Evolutionary conservation across 768 basidiomycete species (phyloP), one percentile per base, ranked within the genome.

Genomic region (Russula foetens): DNA sequence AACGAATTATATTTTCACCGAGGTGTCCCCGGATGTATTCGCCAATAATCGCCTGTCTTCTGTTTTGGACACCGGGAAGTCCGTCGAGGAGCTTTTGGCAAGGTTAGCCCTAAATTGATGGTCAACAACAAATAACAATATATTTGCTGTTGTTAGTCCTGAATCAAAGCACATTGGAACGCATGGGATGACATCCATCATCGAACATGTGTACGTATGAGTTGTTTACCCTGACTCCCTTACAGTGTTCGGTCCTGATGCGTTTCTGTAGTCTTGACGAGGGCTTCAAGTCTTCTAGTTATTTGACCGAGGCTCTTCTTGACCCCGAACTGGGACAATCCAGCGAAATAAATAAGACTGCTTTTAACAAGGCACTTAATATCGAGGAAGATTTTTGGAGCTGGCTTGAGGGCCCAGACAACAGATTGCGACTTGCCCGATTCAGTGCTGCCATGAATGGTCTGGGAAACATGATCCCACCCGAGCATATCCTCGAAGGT

Each of bases 251-350:
- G 9, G 31, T 5, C 9, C 9, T 49, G 12, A 56, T 31, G 24
- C n/a, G 1, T 28, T 26, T 21, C 26, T 26, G 14, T 11, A 56
- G 56, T 3, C 56, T 56, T 46, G 69, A 69, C 44, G 69, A 70
- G 21, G 63, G 44, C 0, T 62, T 65, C 58, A 69, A 69, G 43
- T 39, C 56, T 6, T 61, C 63, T 7, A 63, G 64, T 1, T 68
- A 69, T 51, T 56, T 70, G 9, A 15, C 63, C 0, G 69, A 71
- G 39, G 52, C 62, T 2, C 31, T 72, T 11, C 46, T 64, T 23
- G 60, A 65, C 17, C 57, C 66, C 6, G 53, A 52, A 14, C 11
- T 41, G 4, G 59, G 44, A 23, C 52, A 53, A 12, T 8, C 45
- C 14, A 21, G 12, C 21, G 45, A 47, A 35, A 0, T 45, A 24